Conservation (phyloP, 225 moss, liverwort and hornwort genomes). For the Thuidium tamariscinum region DNA sequence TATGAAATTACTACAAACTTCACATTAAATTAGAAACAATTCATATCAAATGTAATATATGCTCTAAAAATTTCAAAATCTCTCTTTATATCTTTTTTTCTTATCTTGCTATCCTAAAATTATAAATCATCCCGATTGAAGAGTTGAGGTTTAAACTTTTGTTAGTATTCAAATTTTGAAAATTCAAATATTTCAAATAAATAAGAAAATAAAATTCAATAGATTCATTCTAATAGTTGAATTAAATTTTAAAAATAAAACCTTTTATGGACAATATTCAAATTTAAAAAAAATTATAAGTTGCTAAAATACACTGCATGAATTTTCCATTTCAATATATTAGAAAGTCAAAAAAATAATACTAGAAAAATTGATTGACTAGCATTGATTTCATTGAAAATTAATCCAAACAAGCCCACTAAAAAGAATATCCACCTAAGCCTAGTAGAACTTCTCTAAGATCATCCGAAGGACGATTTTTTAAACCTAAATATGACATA, state of each 20-base stretch:
- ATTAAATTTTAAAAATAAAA: not conserved
- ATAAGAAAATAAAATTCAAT: rapidly evolving
- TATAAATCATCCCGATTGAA: too few species aligned
- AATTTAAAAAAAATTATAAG: rapidly evolving
- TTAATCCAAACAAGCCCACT: rapidly evolving
- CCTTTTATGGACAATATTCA: rapidly evolving
- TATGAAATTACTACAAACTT: not conserved
- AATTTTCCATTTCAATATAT: not conserved
- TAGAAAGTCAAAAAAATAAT: not conserved
- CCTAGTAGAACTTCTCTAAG: not conserved
- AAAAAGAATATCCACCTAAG: not conserved
- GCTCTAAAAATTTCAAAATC: not conserved
- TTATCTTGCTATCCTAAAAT: not conserved
- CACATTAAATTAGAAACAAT: not conserved
- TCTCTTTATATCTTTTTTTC: rapidly evolving
- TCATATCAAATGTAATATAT: not conserved
- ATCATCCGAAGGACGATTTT: rapidly evolving
- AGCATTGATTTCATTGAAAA: not conserved
- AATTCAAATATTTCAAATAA: rapidly evolving
- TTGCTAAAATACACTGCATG: not conserved
- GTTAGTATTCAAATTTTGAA: too few species aligned
- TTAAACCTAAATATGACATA: rapidly evolving
- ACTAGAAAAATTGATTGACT: rapidly evolving
- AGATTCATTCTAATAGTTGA: not conserved
- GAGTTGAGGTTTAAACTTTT: not conserved